A percentile compares a stretch with the other conserved stretches of the same genome.
Evolutionary conservation across 2,329 filamentous ascomycete species (phyloP).

Genomic region (Nothomitra cinnamomea): DNA sequence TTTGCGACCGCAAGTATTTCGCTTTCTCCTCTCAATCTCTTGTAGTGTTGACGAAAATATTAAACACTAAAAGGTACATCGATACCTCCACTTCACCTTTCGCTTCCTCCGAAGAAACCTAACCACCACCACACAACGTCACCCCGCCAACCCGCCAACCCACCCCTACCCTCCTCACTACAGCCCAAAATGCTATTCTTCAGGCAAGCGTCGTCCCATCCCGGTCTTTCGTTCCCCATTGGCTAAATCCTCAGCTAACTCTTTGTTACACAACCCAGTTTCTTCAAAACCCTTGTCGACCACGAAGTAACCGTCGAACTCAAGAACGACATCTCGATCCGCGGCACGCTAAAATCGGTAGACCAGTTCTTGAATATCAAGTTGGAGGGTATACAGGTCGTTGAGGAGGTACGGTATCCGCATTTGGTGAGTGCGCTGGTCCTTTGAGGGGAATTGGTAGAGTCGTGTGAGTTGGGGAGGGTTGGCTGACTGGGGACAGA

Average conservation of each 20-base stretch:
- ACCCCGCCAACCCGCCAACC: not conserved
- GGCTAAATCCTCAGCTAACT: no score
- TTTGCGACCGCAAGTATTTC: no score
- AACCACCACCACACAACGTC: no score
- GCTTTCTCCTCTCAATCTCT: no score
- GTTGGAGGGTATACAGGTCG: constrained; percentile 82
- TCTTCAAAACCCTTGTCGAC: constrained; percentile 98
- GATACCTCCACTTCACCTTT: no score
- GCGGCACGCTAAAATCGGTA: constrained; percentile 87
- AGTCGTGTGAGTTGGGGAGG: not conserved
- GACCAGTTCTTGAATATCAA: constrained; percentile 99
- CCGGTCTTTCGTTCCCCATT: no score
- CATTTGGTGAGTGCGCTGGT: constrained; percentile 47
- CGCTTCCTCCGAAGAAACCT: no score
- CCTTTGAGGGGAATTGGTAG: not conserved
- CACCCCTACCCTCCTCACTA: not conserved
- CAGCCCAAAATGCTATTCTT: constrained; percentile 22
- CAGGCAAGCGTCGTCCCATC: constrained; percentile 15
- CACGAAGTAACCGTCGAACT: constrained; percentile 95
- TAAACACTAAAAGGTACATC: no score
- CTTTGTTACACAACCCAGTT: constrained; percentile 43
- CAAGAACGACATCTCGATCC: constrained; percentile 97
- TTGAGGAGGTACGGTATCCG: constrained; percentile 88
- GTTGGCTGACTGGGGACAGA: constrained; percentile 23
- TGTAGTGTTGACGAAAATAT: no score